phyloP scores from a whole-genome alignment of 2,329 filamentous ascomycete genomes.

The Ceratocystis colombiana region DNA sequence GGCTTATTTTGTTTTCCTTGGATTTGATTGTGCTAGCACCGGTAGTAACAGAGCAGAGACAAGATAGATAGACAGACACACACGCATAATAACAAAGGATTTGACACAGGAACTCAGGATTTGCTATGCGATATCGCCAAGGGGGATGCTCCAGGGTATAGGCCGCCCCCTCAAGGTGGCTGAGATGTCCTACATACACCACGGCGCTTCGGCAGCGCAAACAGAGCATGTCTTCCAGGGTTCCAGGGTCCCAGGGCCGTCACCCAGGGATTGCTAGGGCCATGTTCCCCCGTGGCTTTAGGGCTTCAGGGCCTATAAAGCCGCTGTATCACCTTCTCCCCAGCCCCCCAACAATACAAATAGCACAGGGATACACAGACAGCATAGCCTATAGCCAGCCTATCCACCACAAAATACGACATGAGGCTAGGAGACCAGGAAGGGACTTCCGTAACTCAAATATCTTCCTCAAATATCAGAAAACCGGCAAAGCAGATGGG shows the following conservation, averaged over 20 bases:
- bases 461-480: too few relatives aligned
- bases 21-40: not conserved
- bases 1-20: too few relatives aligned
- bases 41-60: constrained; percentile 1
- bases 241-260: not conserved
- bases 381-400: too few relatives aligned
- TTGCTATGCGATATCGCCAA: constrained; percentile 5
- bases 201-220: not conserved
- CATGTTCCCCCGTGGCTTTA: not conserved
- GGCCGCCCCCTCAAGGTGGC: not conserved
- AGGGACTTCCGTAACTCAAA: too few relatives aligned
- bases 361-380: not conserved
- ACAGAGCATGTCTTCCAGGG: not conserved
- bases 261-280: too few relatives aligned
- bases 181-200: constrained; percentile 3
- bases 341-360: not conserved
- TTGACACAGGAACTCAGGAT: not conserved
- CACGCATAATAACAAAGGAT: not conserved
- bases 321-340: not conserved
- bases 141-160: not conserved
- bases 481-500: too few relatives aligned
- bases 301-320: not conserved
- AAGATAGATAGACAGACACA: not conserved
- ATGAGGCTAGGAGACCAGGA: too few relatives aligned
- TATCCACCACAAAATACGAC: too few relatives aligned